Evolutionary conservation across 2,329 filamentous ascomycete species (phyloP), one percentile per base, ranked within the genome.

Genomic region (Fusarium hostae): DNA sequence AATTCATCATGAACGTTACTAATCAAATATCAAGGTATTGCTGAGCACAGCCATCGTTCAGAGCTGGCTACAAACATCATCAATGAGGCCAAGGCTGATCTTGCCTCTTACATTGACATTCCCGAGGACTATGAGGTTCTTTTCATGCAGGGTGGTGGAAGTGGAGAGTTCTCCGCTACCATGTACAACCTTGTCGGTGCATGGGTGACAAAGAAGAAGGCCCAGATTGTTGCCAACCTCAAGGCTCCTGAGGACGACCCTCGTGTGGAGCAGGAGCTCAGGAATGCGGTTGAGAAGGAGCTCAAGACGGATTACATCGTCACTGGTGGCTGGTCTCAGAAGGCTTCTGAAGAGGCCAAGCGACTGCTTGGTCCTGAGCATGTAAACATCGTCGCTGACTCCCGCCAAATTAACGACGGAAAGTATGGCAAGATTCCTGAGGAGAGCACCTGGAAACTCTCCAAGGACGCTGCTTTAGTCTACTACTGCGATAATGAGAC

Each of bases 401-500:
- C 87, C 11, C 85, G 90, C 59, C 86, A 88, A 68, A 77, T 79
- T 66, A 94, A 94, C 74, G 86, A 88, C 75, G 94, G 93, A 72
- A 97, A 96, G 81, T 98, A 97, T 79, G 94, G 94, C 65, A 89
- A 85, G 68, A 97, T 98, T 56, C 92, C 95, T 0, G 87, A 90
- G 13, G 91, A 95, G 81, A 89, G 88, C 70, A 88, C 87, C 24
- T 98, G 94, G 94, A 92, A 86, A 37, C 86, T 96, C 11, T 92
- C 90, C 43, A 85, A 89, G 73, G 85, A 89, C 40, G 84, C 91
- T 13, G 89, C 94, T 1, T 86, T 97, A 76, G 91, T 95, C 4
- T 98, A 98, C 82, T 95, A 90, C 80, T 97, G 95, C 81, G 92
- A 95, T 81, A 98, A 98, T 76, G 95, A 98, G 85, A 97, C 94